phyloP scores from a whole-genome alignment of 768 basidiomycete genomes.

The Kwoniella sp. region DNA sequence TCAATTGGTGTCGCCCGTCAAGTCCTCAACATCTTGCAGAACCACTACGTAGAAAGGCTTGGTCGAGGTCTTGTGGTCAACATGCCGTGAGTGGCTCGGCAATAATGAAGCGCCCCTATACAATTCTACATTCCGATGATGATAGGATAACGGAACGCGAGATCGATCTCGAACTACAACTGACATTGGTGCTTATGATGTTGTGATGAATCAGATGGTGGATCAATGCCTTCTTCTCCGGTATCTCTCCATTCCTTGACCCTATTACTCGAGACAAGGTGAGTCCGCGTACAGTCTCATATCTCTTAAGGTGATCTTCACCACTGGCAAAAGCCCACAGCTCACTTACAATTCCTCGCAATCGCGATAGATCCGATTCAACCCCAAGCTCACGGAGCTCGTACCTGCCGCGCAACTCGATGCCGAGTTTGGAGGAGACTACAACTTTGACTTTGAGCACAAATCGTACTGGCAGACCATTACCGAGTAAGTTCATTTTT shows the following conservation, averaged over 20 bases:
- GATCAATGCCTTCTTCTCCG: slow-evolving; percentile 59
- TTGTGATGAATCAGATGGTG: slow-evolving; percentile 60
- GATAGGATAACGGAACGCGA: too few relatives aligned
- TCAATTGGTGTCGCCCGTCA: slow-evolving; percentile 78
- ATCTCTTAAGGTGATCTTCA: too few relatives aligned
- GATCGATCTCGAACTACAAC: too few relatives aligned
- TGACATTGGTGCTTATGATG: too few relatives aligned
- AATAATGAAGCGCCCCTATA: background rate
- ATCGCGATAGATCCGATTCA: slow-evolving; percentile 74
- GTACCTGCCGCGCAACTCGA: slow-evolving; percentile 76
- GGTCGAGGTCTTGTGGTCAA: slow-evolving; percentile 82
- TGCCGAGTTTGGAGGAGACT: slow-evolving; percentile 77
- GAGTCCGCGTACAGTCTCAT: slow-evolving; percentile 21
- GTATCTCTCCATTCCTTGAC: slow-evolving; percentile 81
- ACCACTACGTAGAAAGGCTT: slow-evolving; percentile 84
- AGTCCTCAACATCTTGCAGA: slow-evolving; percentile 77
- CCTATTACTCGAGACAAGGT: slow-evolving; percentile 88
- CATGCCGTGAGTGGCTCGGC: slow-evolving; percentile 66
- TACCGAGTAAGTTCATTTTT: slow-evolving; percentile 62
- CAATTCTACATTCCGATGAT: background rate
- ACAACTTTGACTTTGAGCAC: slow-evolving; percentile 72
- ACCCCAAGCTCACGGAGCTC: slow-evolving; percentile 76
- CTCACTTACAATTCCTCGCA: background rate
- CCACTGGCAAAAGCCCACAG: background rate
- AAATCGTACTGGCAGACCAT: slow-evolving; percentile 78